A percentile compares a stretch with the other conserved stretches of the same genome.
These are phyloP conservation scores for Rhodotorula mucilaginosa DNA, from an alignment of 1,284 basidiomycete species.

Conservation along the genomic window DNA sequence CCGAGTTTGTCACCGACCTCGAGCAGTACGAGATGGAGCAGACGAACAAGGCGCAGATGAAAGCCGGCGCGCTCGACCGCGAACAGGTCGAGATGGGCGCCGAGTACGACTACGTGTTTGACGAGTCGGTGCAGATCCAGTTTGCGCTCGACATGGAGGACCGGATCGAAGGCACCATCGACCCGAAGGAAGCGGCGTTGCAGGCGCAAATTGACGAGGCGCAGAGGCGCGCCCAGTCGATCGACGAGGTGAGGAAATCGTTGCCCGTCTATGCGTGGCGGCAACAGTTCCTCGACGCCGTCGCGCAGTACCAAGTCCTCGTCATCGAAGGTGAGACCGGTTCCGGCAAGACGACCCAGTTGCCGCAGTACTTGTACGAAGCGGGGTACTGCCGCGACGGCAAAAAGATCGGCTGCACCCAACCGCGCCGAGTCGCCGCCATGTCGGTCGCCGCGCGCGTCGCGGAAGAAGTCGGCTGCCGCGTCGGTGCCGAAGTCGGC, in stretches of 20 bases:
- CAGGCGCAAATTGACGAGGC: constrained; percentile 87
- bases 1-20: constrained; percentile 90
- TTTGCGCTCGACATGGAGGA: constrained; percentile 72
- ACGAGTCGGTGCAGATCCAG: constrained; percentile 93
- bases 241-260: constrained; percentile 86
- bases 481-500: constrained; percentile 94
- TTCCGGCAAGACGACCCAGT: constrained; percentile 90
- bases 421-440: constrained; percentile 96
- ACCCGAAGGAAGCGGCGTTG: constrained; percentile 79
- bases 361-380: constrained; percentile 97
- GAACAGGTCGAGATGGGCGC: constrained; percentile 63
- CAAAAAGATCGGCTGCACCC: constrained; percentile 91
- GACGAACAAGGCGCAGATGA: constrained; percentile 82
- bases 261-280: constrained; percentile 85
- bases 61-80: constrained; percentile 85
- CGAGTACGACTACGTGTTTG: constrained; percentile 93
- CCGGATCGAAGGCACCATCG: constrained; percentile 58
- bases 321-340: constrained; percentile 53
- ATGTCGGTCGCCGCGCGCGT: constrained; percentile 99
- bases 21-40: constrained; percentile 88
- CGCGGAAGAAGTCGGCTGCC: constrained; percentile 95
- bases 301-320: constrained; percentile 74
- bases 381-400: constrained; percentile 89
- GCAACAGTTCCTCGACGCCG: constrained; percentile 80
- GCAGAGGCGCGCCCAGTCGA: constrained; percentile 78